Percentiles rank a stretch among this genome's conserved stretches.
Evolutionary conservation across 768 basidiomycete genomes (phyloP).

Genomic region (Stropharia rugosoannulata): DNA sequence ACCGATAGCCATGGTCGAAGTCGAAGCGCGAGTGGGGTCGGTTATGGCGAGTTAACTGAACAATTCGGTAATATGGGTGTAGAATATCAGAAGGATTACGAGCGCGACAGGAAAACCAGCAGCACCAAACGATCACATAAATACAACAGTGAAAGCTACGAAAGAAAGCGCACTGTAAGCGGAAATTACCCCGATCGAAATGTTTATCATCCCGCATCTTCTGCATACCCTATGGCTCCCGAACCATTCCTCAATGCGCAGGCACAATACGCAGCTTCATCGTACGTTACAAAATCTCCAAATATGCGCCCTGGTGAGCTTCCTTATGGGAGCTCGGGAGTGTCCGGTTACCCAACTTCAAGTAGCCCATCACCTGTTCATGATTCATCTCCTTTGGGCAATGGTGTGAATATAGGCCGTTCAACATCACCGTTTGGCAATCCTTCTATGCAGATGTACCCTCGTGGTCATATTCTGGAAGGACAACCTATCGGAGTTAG

Average conservation of each 20-base stretch:
- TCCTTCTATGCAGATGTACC: constrained; percentile 40
- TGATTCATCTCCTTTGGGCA: constrained; percentile 32
- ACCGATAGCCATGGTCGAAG: constrained; percentile 27
- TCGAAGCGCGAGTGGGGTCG: constrained; percentile 25
- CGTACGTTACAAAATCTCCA: constrained; percentile 43
- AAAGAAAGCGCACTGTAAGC: constrained; percentile 37
- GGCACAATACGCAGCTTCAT: constrained; percentile 14
- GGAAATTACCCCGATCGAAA: constrained; percentile 34
- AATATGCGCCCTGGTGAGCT: constrained; percentile 47
- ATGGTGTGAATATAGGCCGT: constrained; percentile 34
- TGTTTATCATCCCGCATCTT: constrained; percentile 26
- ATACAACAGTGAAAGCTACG: constrained; percentile 38
- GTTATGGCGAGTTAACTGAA: constrained; percentile 34
- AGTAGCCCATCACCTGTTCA: constrained; percentile 28
- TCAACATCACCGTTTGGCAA: constrained; percentile 43
- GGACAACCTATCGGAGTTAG: constrained; percentile 44
- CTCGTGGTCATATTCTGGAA: constrained; percentile 55
- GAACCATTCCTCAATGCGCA: constrained; percentile 28
- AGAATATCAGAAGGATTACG: constrained; percentile 31
- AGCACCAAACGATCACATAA: constrained; percentile 38
- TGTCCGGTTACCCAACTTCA: constrained; percentile 30
- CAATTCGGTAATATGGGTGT: constrained; percentile 44
- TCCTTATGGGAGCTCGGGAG: constrained; percentile 28
- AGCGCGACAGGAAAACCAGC: constrained; percentile 33
- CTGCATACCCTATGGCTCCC: constrained; percentile 17